These are phyloP conservation scores for Austroboletus novae-zelandiae DNA, from an alignment of 1,284 basidiomycete genomes.

Conservation along the genomic window DNA sequence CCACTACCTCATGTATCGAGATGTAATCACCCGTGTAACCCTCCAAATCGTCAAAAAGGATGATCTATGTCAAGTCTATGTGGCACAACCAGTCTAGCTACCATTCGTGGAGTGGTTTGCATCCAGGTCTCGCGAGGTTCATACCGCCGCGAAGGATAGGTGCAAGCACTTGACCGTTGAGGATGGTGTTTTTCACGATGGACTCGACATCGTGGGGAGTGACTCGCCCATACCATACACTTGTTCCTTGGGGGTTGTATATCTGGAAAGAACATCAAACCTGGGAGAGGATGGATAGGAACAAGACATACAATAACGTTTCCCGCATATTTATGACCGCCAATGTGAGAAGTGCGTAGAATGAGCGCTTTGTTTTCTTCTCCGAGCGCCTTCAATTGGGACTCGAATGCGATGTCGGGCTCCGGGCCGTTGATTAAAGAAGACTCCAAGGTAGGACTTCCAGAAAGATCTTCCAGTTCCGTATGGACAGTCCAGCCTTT, in stretches of 20 bases:
- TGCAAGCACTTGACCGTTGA: constrained; percentile 79
- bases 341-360: constrained; percentile 83
- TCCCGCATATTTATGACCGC: constrained; percentile 89
- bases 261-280: constrained; percentile 48
- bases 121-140: constrained; percentile 68
- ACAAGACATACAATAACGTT: constrained; percentile 71
- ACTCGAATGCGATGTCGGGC: constrained; percentile 36
- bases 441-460: constrained; percentile 53
- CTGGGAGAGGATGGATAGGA: not conserved
- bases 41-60: not conserved
- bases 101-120: constrained; percentile 71
- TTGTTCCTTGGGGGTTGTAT: constrained; percentile 79
- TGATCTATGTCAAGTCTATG: not conserved
- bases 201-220: constrained; percentile 84
- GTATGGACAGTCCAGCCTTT: constrained; percentile 77
- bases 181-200: constrained; percentile 85
- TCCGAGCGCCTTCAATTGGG: constrained; percentile 51
- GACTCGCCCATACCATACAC: constrained; percentile 93
- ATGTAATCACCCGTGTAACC: constrained; percentile 24
- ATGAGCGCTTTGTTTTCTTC: constrained; percentile 66
- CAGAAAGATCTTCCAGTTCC: constrained; percentile 65
- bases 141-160: constrained; percentile 81
- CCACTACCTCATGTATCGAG: constrained; percentile 27
- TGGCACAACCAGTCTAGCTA: constrained; percentile 32
- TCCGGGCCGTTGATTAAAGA: constrained; percentile 38